These are phyloP conservation scores for Leishmania guyanensis DNA, from an alignment of 208 protist species.

Conservation along the genomic window DNA sequence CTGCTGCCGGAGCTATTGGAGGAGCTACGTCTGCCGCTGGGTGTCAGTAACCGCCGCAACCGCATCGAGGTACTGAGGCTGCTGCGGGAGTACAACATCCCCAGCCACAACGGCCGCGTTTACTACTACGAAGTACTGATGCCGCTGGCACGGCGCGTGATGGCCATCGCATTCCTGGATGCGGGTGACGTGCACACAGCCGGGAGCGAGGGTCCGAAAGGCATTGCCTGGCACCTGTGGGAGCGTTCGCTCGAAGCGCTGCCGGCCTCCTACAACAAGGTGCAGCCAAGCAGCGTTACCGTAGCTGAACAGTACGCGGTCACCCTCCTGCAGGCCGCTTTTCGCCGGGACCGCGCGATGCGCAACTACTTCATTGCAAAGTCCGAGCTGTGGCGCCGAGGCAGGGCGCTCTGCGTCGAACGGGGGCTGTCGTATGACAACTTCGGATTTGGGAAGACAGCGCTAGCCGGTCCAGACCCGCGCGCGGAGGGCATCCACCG, in stretches of 20 bases:
- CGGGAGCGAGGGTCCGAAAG: conserved; percentile 43
- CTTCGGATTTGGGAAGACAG: conserved; percentile 67
- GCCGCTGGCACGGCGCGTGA: conserved; percentile 80
- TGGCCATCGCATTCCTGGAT: conserved; percentile 79
- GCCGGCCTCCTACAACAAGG: conserved; percentile 24
- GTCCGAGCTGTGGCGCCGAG: conserved; percentile 62
- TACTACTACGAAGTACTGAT: conserved; percentile 89
- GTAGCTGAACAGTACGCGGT: conserved; percentile 84
- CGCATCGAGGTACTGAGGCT: conserved; percentile 78
- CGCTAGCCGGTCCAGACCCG: conserved; percentile 62
- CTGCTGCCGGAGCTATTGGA: conserved; percentile 77
- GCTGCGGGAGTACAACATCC: conserved; percentile 89
- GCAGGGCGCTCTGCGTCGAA: conserved; percentile 62
- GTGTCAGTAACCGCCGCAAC: conserved; percentile 66
- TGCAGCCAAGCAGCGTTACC: conserved; percentile 36
- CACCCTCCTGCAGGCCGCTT: conserved; percentile 83
- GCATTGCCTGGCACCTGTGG: conserved; percentile 72
- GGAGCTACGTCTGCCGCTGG: conserved; percentile 82
- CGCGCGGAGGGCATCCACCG: conserved; percentile 49
- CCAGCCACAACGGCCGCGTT: conserved; percentile 77
- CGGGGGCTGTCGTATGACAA: conserved; percentile 52
- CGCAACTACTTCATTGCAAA: conserved; percentile 51
- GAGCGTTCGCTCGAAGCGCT: conserved; percentile 53
- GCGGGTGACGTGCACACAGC: conserved; percentile 41
- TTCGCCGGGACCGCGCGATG: conserved; percentile 72